Percentiles rank a stretch among this genome's conserved stretches.
Conservation (phyloP, 169 alveolate species). For the Ophryocystis elektroscirrha region DNA sequence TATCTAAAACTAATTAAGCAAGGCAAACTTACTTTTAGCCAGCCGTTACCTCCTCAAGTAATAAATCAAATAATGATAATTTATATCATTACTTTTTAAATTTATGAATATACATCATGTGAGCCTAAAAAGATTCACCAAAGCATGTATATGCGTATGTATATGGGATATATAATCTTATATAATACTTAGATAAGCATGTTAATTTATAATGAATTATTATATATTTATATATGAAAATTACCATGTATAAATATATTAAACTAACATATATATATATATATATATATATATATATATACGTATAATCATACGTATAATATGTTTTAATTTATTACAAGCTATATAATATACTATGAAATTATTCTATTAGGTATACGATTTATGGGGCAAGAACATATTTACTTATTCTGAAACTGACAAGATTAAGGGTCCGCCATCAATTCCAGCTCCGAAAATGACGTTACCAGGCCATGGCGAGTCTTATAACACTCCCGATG, state of each 20-base stretch:
- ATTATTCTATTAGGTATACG: slow-evolving; percentile 30
- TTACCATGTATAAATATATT: too few species aligned
- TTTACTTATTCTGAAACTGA: slow-evolving; percentile 9
- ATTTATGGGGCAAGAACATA: slow-evolving; percentile 41
- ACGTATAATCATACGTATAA: too few species aligned
- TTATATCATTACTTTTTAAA: neutral
- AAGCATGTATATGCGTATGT: slow-evolving; percentile 5
- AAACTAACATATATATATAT: too few species aligned
- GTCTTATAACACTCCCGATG: slow-evolving; percentile 75
- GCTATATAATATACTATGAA: too few species aligned
- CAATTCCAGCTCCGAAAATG: slow-evolving; percentile 68
- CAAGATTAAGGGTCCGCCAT: slow-evolving; percentile 34
- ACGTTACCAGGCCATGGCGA: slow-evolving; percentile 70
- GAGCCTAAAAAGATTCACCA: slow-evolving; percentile 1
- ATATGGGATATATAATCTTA: slow-evolving; percentile 1
- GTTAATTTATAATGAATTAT: too few species aligned
- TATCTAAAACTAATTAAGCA: slow-evolving; percentile 33
- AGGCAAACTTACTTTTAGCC: too few species aligned
- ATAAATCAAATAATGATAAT: neutral
- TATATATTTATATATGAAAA: too few species aligned
- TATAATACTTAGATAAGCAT: neutral
- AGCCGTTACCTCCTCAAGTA: too few species aligned
- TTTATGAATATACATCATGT: slow-evolving; percentile 11
- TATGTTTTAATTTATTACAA: too few species aligned
- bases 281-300: too few species aligned